Evolutionary conservation across 2,329 filamentous ascomycete species (phyloP).

Genomic region (Bipolaris sorokiniana): DNA sequence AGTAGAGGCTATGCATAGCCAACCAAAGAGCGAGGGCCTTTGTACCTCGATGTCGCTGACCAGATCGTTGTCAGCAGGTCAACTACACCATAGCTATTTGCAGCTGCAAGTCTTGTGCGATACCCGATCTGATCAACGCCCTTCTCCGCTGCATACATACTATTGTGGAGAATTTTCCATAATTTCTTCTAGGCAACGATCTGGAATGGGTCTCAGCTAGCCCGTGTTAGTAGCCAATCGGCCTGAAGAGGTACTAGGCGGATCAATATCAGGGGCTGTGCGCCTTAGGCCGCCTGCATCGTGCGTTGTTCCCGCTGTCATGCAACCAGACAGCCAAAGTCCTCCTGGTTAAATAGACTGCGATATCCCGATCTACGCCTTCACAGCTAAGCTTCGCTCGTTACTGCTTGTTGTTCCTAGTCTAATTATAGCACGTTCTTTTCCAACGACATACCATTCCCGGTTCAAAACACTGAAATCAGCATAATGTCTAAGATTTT

Average conservation of each 20-base stretch:
- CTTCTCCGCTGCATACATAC: not conserved
- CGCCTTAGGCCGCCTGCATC: conserved; percentile 13
- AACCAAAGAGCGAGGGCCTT: not conserved
- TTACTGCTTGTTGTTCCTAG: conserved; percentile 6
- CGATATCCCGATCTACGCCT: not conserved
- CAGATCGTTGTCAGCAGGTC: not conserved
- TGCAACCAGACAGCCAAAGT: conserved; percentile 3
- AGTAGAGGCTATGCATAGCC: too few species aligned
- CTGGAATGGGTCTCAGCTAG: conserved; percentile 3
- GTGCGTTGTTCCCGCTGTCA: conserved; percentile 8
- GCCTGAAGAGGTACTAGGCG: conserved; percentile 1
- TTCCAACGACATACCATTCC: not conserved
- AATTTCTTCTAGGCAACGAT: conserved; percentile 9
- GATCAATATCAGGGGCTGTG: conserved; percentile 2
- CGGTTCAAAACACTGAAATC: not conserved
- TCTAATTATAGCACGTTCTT: not conserved
- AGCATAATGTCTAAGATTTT: conserved; percentile 33
- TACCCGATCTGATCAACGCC: not conserved
- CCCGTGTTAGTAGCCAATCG: conserved; percentile 1
- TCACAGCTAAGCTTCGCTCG: conserved; percentile 6
- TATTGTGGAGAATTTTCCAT: conserved; percentile 4
- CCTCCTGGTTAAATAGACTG: conserved; percentile 12
- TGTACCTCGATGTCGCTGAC: not conserved
- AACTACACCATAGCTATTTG: not conserved
- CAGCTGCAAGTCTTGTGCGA: not conserved